phyloP scores from a whole-genome alignment of 1,284 basidiomycete genomes.

The Boletus semigastroideus region DNA sequence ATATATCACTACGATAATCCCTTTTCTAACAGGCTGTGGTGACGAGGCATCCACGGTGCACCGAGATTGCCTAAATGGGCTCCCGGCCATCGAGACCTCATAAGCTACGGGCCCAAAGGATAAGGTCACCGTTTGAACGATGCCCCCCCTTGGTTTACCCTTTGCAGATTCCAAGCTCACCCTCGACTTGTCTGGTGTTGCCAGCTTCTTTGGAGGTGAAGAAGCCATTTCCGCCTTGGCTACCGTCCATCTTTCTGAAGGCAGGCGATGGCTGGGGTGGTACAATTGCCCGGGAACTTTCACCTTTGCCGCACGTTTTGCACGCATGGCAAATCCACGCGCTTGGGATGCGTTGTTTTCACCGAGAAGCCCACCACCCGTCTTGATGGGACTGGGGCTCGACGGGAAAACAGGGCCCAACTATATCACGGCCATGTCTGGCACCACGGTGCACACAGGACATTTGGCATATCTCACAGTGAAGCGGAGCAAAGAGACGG shows the following conservation, averaged over 20 bases:
- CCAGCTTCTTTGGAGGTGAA: constrained; percentile 31
- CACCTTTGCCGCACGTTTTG: constrained; percentile 28
- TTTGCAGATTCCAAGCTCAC: constrained; percentile 17
- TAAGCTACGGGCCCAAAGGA: background rate
- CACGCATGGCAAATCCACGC: constrained; percentile 26
- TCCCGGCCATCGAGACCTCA: background rate
- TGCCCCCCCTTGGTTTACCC: constrained; percentile 20
- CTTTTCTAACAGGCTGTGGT: background rate
- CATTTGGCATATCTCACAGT: constrained; percentile 28
- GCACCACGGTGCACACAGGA: constrained; percentile 25
- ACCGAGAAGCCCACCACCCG: constrained; percentile 12
- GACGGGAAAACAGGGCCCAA: constrained; percentile 29
- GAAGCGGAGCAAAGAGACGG: constrained; percentile 13
- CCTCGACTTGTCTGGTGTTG: constrained; percentile 23
- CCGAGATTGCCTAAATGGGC: constrained; percentile 6
- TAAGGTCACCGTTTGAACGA: background rate
- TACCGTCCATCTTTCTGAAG: constrained; percentile 28
- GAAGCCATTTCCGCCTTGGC: constrained; percentile 33
- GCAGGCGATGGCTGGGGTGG: constrained; percentile 33
- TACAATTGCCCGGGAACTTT: constrained; percentile 35
- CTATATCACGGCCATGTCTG: constrained; percentile 27
- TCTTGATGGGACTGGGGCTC: constrained; percentile 21
- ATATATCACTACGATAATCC: background rate
- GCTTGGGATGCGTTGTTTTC: constrained; percentile 25
- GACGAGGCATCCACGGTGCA: background rate